phyloP scores from a whole-genome alignment of 495 filamentous ascomycete species.

The Penicillium arizonense region DNA sequence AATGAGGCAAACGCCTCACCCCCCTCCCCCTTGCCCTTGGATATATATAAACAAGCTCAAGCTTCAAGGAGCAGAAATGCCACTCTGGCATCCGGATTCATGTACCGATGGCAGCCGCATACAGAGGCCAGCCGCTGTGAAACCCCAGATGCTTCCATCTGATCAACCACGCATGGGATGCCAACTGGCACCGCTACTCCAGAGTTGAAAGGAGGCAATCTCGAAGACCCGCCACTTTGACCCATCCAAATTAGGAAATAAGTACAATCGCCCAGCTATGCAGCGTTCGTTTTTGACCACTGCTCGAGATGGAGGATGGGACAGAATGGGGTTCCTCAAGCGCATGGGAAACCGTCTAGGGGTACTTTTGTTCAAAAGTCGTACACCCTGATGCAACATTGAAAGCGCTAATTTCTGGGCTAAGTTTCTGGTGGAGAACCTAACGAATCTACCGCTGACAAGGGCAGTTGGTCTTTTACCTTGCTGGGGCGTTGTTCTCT shows the following conservation, averaged over 20 bases:
- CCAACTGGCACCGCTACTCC: constrained; percentile 14
- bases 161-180: constrained; percentile 38
- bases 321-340: constrained; percentile 1
- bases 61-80: constrained; percentile 17
- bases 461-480: constrained; percentile 11
- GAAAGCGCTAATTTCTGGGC: constrained; percentile 15
- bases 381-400: constrained; percentile 42
- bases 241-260: constrained; percentile 2
- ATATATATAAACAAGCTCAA: constrained; percentile 21
- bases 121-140: constrained; percentile 47
- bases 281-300: constrained; percentile 11
- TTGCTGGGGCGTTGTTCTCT: constrained; percentile 8
- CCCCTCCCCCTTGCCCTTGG: constrained; percentile 3
- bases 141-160: constrained; percentile 42
- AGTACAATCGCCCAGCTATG: neutral
- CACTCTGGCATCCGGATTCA: constrained; percentile 36
- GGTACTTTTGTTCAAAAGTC: constrained; percentile 14
- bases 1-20: constrained; percentile 10
- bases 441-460: constrained; percentile 8
- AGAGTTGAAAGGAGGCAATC: constrained; percentile 9
- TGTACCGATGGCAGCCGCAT: constrained; percentile 38
- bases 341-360: constrained; percentile 5
- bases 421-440: constrained; percentile 14
- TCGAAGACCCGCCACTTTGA: constrained; percentile 7
- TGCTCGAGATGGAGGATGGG: constrained; percentile 22